A percentile compares a stretch with the other conserved stretches of the same genome.
Conservation (phyloP, 2,329 filamentous ascomycete species). For the Aspergillus proliferans region DNA sequence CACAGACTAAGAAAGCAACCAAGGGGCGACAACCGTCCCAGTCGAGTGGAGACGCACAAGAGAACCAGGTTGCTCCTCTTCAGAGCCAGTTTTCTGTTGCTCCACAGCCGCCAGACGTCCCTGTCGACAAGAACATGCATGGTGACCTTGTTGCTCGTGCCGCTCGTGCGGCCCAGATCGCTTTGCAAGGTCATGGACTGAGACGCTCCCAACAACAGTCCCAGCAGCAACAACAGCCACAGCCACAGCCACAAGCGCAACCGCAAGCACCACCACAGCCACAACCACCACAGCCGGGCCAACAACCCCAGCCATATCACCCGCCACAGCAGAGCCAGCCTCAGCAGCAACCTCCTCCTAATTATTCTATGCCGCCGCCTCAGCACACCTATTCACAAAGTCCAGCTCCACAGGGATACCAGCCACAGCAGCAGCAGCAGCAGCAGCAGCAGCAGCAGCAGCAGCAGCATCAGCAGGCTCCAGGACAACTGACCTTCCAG, state of each 20-base stretch:
- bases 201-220: slow-evolving; percentile 31
- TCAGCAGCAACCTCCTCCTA: slow-evolving; percentile 21
- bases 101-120: slow-evolving; percentile 33
- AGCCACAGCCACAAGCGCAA: slow-evolving; percentile 17
- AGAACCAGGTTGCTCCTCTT: slow-evolving; percentile 29
- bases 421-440: neutral
- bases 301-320: slow-evolving; percentile 11
- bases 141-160: slow-evolving; percentile 44
- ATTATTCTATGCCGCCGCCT: slow-evolving; percentile 22
- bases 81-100: slow-evolving; percentile 38
- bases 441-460: slow-evolving; percentile 15
- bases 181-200: slow-evolving; percentile 39
- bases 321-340: slow-evolving; percentile 13
- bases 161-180: slow-evolving; percentile 43
- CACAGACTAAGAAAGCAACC: slow-evolving; percentile 32
- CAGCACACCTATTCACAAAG: slow-evolving; percentile 30
- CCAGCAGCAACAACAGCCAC: slow-evolving; percentile 26
- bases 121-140: slow-evolving; percentile 35
- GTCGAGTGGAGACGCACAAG: slow-evolving; percentile 32
- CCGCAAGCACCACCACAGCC: slow-evolving; percentile 10
- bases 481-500: slow-evolving; percentile 30
- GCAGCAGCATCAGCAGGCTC: slow-evolving; percentile 18
- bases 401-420: slow-evolving; percentile 30
- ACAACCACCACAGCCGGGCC: neutral
- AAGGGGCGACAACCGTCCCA: slow-evolving; percentile 33